Percentiles rank a stretch among this genome's conserved stretches.
Conservation (phyloP, 176 grass and related monocot species). For the Bolboschoenus planiculmis region DNA sequence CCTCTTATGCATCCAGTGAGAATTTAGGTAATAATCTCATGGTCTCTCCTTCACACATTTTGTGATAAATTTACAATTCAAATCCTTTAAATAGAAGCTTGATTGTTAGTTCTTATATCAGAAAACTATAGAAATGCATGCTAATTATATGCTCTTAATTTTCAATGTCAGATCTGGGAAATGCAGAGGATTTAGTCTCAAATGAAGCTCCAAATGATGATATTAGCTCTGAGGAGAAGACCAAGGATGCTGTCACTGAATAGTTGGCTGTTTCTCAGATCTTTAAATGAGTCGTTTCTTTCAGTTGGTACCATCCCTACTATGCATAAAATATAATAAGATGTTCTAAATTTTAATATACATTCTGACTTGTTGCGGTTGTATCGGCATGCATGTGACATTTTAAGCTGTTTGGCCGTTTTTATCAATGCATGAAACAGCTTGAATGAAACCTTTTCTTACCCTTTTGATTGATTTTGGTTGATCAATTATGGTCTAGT, state of each 20-base stretch:
- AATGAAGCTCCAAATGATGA: slow-evolving; percentile 10
- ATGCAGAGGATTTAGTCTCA: slow-evolving; percentile 47
- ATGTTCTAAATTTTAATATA: neutral
- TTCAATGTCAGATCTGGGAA: slow-evolving; percentile 39
- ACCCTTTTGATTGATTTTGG: neutral
- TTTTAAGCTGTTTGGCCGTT: slow-evolving; percentile 5
- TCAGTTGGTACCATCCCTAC: slow-evolving; percentile 4
- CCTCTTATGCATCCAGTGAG: slow-evolving; percentile 66
- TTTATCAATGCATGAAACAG: slow-evolving; percentile 12
- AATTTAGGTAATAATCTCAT: slow-evolving; percentile 52
- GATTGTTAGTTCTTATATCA: neutral
- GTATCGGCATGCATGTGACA: slow-evolving; percentile 11
- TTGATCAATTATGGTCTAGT: neutral
- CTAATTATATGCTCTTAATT: neutral
- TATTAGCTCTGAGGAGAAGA: slow-evolving; percentile 36
- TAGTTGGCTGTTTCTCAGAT: neutral
- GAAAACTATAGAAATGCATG: neutral
- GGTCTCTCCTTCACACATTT: neutral
- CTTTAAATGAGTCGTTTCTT: neutral
- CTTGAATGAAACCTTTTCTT: slow-evolving; percentile 10
- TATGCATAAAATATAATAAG: slow-evolving; percentile 17
- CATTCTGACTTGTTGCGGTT: neutral
- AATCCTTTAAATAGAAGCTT: neutral
- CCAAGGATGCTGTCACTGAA: slow-evolving; percentile 19
- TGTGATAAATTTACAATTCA: neutral